phyloP scores from a whole-genome alignment of 176 grass and related monocot species.

The Pontederia paniculata region DNA sequence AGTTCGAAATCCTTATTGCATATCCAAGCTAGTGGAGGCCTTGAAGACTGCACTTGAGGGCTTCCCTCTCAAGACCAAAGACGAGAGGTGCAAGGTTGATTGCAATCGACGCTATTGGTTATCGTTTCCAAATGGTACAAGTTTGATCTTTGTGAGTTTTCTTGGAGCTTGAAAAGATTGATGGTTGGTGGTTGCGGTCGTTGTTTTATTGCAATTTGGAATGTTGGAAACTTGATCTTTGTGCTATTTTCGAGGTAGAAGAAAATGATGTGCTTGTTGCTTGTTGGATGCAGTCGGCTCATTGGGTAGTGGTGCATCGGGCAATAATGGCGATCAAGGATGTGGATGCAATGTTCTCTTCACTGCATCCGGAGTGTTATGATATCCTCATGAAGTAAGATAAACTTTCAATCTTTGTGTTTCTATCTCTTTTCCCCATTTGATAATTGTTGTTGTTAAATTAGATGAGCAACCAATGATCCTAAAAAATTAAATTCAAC shows the following conservation, averaged over 20 bases:
- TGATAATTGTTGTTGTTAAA: neutral
- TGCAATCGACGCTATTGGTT: neutral
- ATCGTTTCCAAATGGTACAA: too few relatives aligned
- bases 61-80: conserved; percentile 81
- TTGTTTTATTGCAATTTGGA: neutral
- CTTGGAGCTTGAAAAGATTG: neutral
- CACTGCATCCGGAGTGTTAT: conserved; percentile 86
- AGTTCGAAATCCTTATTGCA: conserved; percentile 15
- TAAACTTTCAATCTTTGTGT: too few relatives aligned
- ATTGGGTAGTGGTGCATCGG: conserved; percentile 97
- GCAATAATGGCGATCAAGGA: conserved; percentile 98
- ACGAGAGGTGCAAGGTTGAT: conserved; percentile 90
- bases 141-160: too few relatives aligned
- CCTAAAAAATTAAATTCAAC: too few relatives aligned
- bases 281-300: conserved; percentile 49
- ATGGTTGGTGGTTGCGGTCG: too few relatives aligned
- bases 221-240: neutral
- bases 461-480: too few relatives aligned
- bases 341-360: conserved; percentile 79
- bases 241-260: neutral
- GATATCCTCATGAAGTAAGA: conserved; percentile 98
- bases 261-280: too few relatives aligned
- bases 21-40: conserved; percentile 91
- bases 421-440: neutral
- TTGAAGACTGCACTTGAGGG: conserved; percentile 93